Conservation (phyloP, 345 rosid genomes). For the Noccaea caerulescens region DNA sequence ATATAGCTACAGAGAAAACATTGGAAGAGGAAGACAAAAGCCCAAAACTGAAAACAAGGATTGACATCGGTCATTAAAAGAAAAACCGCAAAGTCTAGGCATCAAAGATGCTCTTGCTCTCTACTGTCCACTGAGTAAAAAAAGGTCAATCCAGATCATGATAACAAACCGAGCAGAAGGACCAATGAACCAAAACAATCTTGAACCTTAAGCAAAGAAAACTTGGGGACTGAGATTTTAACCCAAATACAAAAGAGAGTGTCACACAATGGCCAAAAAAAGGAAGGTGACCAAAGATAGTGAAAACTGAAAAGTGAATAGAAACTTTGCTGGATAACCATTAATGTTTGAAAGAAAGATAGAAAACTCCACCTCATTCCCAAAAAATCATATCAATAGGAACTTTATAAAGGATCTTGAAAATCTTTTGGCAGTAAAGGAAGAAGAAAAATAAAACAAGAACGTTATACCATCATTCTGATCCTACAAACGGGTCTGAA, state of each 20-base stretch:
- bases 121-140: conserved; percentile 12
- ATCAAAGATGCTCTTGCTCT: not conserved
- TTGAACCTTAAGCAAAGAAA: not conserved
- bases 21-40: conserved; percentile 4
- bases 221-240: not conserved
- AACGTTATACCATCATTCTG: conserved; percentile 19
- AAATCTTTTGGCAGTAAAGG: not conserved
- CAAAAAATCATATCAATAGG: not conserved
- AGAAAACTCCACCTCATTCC: conserved; percentile 8
- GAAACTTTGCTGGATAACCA: not conserved
- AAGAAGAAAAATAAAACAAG: conserved; percentile 13
- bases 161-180: conserved; percentile 5
- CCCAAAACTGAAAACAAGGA: conserved; percentile 28
- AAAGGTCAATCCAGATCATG: not conserved
- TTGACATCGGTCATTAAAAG: not conserved
- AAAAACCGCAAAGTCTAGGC: conserved; percentile 6
- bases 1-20: conserved; percentile 16
- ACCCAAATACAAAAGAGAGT: not conserved
- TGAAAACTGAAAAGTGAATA: conserved; percentile 2
- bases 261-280: not conserved
- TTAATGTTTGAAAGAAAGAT: not conserved
- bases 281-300: not conserved
- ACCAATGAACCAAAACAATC: conserved; percentile 7
- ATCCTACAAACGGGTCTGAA: conserved; percentile 35
- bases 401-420: conserved; percentile 1